Percentiles rank a stretch among this genome's conserved stretches.
phyloP scores from a whole-genome alignment of 768 basidiomycete species.

The Tricholoma matsutake region DNA sequence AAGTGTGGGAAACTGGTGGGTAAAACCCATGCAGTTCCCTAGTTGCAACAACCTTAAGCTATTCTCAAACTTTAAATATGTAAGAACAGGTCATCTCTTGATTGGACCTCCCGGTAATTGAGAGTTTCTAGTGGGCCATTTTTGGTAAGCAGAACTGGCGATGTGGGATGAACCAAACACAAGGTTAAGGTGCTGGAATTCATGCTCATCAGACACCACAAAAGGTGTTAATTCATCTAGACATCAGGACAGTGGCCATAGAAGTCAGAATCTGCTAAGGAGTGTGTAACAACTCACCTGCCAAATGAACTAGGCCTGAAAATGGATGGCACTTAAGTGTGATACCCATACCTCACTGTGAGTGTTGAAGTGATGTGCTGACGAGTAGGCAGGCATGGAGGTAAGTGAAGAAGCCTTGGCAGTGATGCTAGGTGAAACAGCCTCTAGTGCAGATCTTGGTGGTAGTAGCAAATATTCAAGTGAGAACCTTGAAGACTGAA shows the following conservation, averaged over 20 bases:
- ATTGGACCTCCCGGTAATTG: no score
- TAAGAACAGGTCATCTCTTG: no score
- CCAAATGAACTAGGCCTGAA: slow-evolving; percentile 89
- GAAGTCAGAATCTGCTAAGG: slow-evolving; percentile 85
- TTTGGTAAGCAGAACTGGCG: slow-evolving; percentile 71
- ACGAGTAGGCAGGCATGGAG: slow-evolving; percentile 80
- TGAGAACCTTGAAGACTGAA: no score
- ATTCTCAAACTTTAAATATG: no score
- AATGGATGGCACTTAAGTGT: slow-evolving; percentile 89
- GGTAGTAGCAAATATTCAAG: slow-evolving; percentile 89
- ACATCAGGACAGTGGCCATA: slow-evolving; percentile 88
- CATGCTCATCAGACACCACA: no score
- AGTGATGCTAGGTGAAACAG: slow-evolving; percentile 66
- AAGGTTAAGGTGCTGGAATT: slow-evolving; percentile 33
- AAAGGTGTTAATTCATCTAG: slow-evolving; percentile 11
- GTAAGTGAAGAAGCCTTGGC: slow-evolving; percentile 77
- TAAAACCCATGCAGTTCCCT: no score
- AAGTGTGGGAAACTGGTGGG: no score
- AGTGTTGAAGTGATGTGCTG: slow-evolving; percentile 66
- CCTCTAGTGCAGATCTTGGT: slow-evolving; percentile 87
- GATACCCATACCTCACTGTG: slow-evolving; percentile 82
- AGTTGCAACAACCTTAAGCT: no score
- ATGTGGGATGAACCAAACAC: slow-evolving; percentile 69
- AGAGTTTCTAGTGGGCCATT: slow-evolving; percentile 81
- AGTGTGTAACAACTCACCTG: slow-evolving; percentile 76